Evolutionary conservation across 2,329 filamentous ascomycete genomes (phyloP).

Genomic region (Pseudocercospora eumusae): DNA sequence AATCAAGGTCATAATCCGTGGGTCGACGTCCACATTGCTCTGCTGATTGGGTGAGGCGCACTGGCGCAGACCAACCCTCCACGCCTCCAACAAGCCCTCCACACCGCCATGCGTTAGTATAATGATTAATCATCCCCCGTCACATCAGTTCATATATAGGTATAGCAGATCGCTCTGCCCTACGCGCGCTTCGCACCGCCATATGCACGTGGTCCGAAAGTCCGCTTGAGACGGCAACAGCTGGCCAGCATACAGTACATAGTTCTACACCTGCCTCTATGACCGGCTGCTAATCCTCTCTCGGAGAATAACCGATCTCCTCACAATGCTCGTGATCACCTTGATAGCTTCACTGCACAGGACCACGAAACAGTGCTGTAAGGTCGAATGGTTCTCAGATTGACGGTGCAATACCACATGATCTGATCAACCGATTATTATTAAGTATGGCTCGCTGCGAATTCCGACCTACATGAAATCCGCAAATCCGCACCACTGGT

Average conservation of each 20-base stretch:
- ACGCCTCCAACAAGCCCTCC: not conserved
- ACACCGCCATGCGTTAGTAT: no score
- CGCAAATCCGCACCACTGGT: not conserved
- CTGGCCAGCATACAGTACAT: no score
- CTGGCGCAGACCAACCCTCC: not conserved
- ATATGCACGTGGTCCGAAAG: no score
- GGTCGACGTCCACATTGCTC: not conserved
- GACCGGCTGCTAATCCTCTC: not conserved
- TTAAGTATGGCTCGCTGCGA: not conserved
- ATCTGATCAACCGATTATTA: no score
- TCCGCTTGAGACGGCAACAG: no score
- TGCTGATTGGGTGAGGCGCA: not conserved
- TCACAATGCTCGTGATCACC: not conserved
- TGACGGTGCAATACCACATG: not conserved
- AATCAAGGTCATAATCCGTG: no score
- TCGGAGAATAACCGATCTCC: not conserved
- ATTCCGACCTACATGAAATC: not conserved
- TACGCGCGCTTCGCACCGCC: no score
- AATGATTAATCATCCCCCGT: not conserved
- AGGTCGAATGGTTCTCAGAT: no score
- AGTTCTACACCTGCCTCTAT: not conserved
- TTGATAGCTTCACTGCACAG: not conserved
- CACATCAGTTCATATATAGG: no score
- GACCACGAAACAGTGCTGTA: not conserved
- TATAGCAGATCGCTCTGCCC: no score